Evolutionary conservation across 2,329 filamentous ascomycete species (phyloP).

Genomic region (Pyrenochaeta sp.): DNA sequence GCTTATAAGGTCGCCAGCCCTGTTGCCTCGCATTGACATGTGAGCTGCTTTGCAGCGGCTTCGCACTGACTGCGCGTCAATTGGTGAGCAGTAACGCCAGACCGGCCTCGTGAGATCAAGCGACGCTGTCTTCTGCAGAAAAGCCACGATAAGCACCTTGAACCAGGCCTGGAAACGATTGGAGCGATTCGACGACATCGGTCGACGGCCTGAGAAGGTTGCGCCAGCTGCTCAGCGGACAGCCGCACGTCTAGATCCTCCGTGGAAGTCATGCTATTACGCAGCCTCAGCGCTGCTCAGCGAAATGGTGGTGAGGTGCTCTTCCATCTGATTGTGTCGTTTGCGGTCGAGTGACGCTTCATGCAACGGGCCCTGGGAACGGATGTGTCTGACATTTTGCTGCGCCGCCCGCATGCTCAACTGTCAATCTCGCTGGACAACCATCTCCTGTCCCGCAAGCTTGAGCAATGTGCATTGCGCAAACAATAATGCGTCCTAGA

Average conservation of each 20-base stretch:
- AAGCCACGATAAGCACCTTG: constrained; percentile 22
- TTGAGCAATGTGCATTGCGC: too few relatives aligned
- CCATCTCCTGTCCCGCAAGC: too few relatives aligned
- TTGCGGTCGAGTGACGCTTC: too few relatives aligned
- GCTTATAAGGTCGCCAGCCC: constrained; percentile 9
- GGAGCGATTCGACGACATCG: background rate
- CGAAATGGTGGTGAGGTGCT: background rate
- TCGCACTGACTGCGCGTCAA: constrained; percentile 10
- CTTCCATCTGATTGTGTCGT: too few relatives aligned
- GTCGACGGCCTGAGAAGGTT: background rate
- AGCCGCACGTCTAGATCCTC: background rate
- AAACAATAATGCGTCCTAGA: too few relatives aligned
- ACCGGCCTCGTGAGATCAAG: constrained; percentile 13
- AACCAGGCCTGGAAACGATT: constrained; percentile 10
- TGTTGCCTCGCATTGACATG: constrained; percentile 2
- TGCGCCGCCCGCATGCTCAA: too few relatives aligned
- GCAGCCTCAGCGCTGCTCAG: background rate
- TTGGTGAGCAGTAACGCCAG: constrained; percentile 19
- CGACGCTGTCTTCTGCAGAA: constrained; percentile 16
- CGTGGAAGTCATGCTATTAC: background rate
- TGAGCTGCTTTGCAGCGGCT: constrained; percentile 11
- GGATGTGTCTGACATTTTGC: too few relatives aligned
- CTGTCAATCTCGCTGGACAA: too few relatives aligned
- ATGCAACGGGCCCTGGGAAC: too few relatives aligned
- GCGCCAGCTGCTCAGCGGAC: background rate